Evolutionary conservation across 805 yeast genomes (phyloP).

Genomic region (Ogataea degrootiae): DNA sequence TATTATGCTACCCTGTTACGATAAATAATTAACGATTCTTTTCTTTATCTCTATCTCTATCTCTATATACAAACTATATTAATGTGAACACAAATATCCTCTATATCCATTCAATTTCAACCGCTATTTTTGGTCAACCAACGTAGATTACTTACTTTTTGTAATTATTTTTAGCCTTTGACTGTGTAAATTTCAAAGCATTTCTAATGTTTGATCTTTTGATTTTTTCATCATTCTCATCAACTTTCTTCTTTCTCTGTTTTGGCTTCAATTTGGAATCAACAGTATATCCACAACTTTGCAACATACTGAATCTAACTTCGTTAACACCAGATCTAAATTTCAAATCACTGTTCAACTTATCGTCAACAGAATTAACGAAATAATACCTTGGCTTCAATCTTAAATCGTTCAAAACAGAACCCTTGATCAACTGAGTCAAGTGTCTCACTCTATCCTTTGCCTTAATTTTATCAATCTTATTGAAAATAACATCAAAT

Average conservation of each 20-base stretch:
- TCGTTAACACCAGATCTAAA: slow-evolving; percentile 50
- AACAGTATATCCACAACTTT: slow-evolving; percentile 42
- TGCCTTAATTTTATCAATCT: slow-evolving; percentile 54
- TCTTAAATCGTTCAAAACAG: slow-evolving; percentile 37
- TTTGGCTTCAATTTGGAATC: slow-evolving; percentile 10
- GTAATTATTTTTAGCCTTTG: background rate
- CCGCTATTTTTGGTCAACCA: too few species aligned
- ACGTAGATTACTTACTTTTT: background rate
- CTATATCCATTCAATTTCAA: background rate
- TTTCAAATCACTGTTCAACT: slow-evolving; percentile 17
- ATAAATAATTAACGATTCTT: too few species aligned
- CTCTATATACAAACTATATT: background rate
- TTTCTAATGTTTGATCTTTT: slow-evolving; percentile 13
- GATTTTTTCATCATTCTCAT: slow-evolving; percentile 8
- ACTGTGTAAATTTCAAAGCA: slow-evolving; percentile 5
- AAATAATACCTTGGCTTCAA: slow-evolving; percentile 40
- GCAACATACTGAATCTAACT: slow-evolving; percentile 45
- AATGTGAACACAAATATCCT: background rate
- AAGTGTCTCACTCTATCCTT: slow-evolving; percentile 30
- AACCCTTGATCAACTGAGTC: slow-evolving; percentile 33
- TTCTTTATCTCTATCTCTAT: too few species aligned
- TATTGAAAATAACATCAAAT: slow-evolving; percentile 73
- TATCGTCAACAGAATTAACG: slow-evolving; percentile 41
- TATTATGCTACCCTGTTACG: too few species aligned
- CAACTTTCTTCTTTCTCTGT: slow-evolving; percentile 5